These are phyloP conservation scores for Groenewaldozyma auringiensis DNA, from an alignment of 1,139 yeast species.

Conservation along the genomic window DNA sequence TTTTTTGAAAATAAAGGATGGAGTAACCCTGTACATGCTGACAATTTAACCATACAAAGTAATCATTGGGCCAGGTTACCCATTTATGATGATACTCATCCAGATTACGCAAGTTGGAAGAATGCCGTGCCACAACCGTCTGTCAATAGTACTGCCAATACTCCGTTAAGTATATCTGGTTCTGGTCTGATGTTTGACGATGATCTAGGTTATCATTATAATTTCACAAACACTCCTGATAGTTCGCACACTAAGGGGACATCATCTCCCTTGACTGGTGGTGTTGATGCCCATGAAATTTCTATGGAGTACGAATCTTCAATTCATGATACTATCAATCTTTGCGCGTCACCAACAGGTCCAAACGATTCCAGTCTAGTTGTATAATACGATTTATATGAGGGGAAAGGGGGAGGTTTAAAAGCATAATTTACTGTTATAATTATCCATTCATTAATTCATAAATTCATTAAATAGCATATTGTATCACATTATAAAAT, in stretches of 20 bases:
- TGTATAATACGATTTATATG: too few relatives aligned
- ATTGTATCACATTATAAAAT: background rate
- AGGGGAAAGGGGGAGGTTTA: too few relatives aligned
- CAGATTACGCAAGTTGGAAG: background rate
- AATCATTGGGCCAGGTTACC: background rate
- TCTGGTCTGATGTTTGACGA: too few relatives aligned
- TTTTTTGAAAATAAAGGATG: constrained; percentile 19
- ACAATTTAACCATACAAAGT: background rate
- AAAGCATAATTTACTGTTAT: too few relatives aligned
- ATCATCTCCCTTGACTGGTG: too few relatives aligned
- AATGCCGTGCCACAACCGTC: too few relatives aligned
- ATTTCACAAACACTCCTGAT: too few relatives aligned
- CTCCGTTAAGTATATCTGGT: too few relatives aligned
- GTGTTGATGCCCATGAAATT: too few relatives aligned
- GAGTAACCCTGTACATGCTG: background rate
- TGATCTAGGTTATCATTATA: too few relatives aligned
- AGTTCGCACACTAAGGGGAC: too few relatives aligned
- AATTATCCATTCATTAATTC: background rate
- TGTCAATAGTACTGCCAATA: too few relatives aligned
- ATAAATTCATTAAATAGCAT: background rate
- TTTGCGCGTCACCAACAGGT: background rate
- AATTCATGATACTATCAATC: background rate
- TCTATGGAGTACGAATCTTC: background rate
- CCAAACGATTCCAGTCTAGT: background rate
- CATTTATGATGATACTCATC: background rate